Evolutionary conservation across 257 asterid genomes (phyloP), one percentile per base, ranked within the genome.

Genomic region (Echium plantagineum): DNA sequence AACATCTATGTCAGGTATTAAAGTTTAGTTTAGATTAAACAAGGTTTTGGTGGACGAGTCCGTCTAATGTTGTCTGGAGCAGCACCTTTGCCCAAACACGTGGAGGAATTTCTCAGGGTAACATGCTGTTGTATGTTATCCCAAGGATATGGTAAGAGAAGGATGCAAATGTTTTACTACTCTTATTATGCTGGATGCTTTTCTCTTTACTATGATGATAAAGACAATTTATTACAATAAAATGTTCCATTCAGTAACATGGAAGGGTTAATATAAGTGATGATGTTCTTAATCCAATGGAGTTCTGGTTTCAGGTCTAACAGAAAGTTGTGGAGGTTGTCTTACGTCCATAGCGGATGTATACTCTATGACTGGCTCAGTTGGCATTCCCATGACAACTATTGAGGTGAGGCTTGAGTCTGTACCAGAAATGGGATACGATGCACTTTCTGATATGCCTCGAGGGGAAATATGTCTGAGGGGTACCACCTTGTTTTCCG

Each of bases 31-130:
- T 58, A 90, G 97, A 85, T 90, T 53, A 87, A 79, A 78, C 91
- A 70, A 80, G 97, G 75, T 47, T 90, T 90, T 70, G 97, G 97
- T 52, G 97, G 97, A 60, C 85, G 89, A 7, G 96, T 90, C 60
- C 97, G 94, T 61, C 86, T 85, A 30, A 79, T 90, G 80, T 69
- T 87, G 35, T 78, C 98, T 31, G 98, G 98, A 54, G 98, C 98
- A 60, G 98, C 98, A 32, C 98, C 98, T 16, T 70, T 90, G 64
- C 90, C 96, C 21, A 80, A 68, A 73, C 96, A 87, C 62, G 66
- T 90, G 2, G 96, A 90, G 79, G 98, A 90, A 74, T 90, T 90
- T 75, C 75, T 90, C 55, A 72, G 98, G 71, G 98, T 85, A 42
- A 78, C 98, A 21, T 83, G 96, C 79, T 75, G 98, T 73, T 80